phyloP scores from a whole-genome alignment of 176 grass and related monocot genomes.

The Aegilops speltoides region DNA sequence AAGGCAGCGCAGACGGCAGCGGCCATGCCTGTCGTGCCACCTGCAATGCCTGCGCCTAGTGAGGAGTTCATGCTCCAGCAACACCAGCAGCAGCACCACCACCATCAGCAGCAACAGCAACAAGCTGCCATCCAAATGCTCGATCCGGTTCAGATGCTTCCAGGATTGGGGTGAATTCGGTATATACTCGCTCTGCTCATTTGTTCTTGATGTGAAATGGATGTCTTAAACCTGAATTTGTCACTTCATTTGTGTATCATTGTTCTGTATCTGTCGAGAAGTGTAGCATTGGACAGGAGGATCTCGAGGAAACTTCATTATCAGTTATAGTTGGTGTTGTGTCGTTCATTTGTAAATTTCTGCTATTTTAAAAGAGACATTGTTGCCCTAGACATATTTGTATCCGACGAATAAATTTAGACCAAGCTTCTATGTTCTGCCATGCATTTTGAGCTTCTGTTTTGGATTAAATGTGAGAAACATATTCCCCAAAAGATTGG shows the following conservation, averaged over 20 bases:
- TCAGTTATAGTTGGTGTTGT: constrained; percentile 19
- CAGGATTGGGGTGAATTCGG: constrained; percentile 46
- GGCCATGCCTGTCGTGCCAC: neutral
- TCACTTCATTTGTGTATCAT: neutral
- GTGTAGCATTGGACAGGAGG: neutral
- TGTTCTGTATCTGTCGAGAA: neutral
- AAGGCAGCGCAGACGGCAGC: constrained; percentile 39
- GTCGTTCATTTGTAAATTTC: constrained; percentile 15
- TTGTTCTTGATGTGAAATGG: constrained; percentile 31
- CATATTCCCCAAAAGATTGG: neutral
- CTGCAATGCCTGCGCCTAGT: neutral
- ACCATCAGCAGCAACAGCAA: constrained; percentile 25
- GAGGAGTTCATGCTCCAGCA: constrained; percentile 26
- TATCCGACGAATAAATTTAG: neutral
- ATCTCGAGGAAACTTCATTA: neutral
- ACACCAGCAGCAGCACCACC: constrained; percentile 27
- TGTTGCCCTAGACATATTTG: neutral
- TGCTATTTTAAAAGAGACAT: neutral
- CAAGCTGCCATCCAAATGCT: constrained; percentile 51
- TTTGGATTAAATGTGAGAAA: neutral
- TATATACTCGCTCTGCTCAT: constrained; percentile 25
- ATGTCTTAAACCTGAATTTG: neutral
- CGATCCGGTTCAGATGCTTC: constrained; percentile 69
- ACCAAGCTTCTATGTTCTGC: neutral
- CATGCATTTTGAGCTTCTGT: neutral